Evolutionary conservation across 495 filamentous ascomycete species (phyloP).

Genomic region (Aspergillus kassunensis): DNA sequence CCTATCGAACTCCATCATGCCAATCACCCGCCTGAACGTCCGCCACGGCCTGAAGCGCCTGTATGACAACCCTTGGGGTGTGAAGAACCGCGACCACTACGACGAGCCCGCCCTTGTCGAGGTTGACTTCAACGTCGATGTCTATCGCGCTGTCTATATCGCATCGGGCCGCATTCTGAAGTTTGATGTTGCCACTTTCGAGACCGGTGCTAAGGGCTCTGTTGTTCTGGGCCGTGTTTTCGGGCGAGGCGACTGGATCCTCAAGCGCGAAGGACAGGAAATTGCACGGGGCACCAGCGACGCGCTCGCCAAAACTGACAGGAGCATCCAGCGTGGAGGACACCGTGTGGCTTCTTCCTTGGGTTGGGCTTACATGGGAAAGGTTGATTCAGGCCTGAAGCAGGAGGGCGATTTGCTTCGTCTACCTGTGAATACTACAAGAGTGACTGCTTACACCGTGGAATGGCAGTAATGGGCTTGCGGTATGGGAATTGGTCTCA

Average conservation of each 20-base stretch:
- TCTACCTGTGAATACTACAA: not conserved
- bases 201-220: not conserved
- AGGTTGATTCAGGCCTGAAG: not conserved
- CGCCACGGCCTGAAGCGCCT: not conserved
- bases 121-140: slow-evolving; percentile 1
- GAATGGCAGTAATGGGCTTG: too few species aligned
- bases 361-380: not conserved
- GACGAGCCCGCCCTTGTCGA: not conserved
- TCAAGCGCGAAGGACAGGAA: not conserved
- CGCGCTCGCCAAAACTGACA: not conserved
- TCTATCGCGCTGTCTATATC: slow-evolving; percentile 1
- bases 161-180: not conserved
- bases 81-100: slow-evolving; percentile 1
- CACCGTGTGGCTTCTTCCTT: not conserved
- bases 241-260: not conserved
- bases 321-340: not conserved
- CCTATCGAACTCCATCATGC: not conserved
- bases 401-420: not conserved
- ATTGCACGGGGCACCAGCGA: not conserved
- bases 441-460: not conserved
- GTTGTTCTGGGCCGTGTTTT: not conserved
- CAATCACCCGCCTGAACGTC: not conserved
- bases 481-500: too few species aligned
- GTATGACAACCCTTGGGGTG: slow-evolving; percentile 1
- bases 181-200: slow-evolving; percentile 1